phyloP scores from a whole-genome alignment of 2,329 filamentous ascomycete species.

The Trichoderma semiorbis region DNA sequence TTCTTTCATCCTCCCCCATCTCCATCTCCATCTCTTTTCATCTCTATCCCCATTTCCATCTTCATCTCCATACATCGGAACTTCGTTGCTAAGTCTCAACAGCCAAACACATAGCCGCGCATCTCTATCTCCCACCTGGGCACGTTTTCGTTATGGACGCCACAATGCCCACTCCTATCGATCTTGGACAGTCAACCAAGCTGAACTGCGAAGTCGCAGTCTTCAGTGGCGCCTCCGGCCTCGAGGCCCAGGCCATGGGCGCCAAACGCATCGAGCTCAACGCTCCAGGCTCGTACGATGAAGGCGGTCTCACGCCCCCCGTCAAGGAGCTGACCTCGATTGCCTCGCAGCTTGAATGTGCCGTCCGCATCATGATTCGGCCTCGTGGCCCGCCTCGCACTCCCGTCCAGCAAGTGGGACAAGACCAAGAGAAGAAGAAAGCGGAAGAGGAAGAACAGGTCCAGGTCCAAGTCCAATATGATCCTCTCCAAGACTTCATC shows the following conservation, averaged over 20 bases:
- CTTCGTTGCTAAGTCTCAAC: not conserved
- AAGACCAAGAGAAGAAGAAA: not conserved
- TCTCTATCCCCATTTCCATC: not conserved
- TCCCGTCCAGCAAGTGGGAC: not conserved
- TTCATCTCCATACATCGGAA: not conserved
- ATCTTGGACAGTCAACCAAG: not conserved
- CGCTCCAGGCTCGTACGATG: conserved; percentile 45
- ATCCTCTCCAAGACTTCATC: conserved; percentile 41
- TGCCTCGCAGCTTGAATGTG: conserved; percentile 29
- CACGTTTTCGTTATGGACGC: not conserved
- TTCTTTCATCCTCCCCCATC: not conserved
- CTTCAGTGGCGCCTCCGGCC: conserved; percentile 45
- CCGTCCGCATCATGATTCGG: conserved; percentile 55
- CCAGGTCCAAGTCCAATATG: not conserved
- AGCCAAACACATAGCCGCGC: not conserved
- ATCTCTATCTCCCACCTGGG: not conserved
- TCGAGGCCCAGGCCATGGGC: conserved; percentile 40
- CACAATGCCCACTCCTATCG: conserved; percentile 8
- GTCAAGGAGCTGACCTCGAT: conserved; percentile 37
- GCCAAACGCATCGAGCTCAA: conserved; percentile 54
- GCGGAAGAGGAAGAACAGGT: not conserved
- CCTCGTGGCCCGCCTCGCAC: conserved; percentile 34
- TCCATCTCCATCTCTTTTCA: not conserved
- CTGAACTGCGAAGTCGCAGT: conserved; percentile 46
- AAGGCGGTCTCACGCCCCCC: conserved; percentile 51